phyloP scores from a whole-genome alignment of 2,329 filamentous ascomycete genomes.

The Colletotrichum tanaceti region DNA sequence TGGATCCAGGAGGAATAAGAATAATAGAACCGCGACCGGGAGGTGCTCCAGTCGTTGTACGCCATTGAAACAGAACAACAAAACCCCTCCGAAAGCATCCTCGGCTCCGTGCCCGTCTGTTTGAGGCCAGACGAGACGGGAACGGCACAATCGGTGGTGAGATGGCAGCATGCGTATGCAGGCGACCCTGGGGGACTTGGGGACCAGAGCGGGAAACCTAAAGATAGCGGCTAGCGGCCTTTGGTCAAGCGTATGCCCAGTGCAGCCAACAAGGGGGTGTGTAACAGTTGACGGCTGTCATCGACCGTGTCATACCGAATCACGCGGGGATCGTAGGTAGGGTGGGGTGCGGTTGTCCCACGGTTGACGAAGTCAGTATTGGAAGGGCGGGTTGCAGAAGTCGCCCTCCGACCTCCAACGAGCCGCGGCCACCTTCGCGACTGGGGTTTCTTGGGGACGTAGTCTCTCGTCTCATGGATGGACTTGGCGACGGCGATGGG shows the following conservation, averaged over 20 bases:
- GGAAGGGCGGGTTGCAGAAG: conserved; percentile 26
- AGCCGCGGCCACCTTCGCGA: background rate
- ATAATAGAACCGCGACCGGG: conserved; percentile 8
- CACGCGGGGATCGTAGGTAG: conserved; percentile 36
- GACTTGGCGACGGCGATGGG: background rate
- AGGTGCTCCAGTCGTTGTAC: background rate
- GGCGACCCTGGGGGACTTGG: conserved; percentile 26
- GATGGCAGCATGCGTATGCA: conserved; percentile 32
- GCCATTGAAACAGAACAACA: conserved; percentile 12
- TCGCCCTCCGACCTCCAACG: conserved; percentile 17
- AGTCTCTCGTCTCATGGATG: background rate
- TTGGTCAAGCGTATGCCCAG: conserved; percentile 24
- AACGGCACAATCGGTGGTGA: conserved; percentile 24
- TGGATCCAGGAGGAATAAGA: conserved; percentile 2
- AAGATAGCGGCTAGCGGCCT: conserved; percentile 33
- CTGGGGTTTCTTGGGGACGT: background rate
- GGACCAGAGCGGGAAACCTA: conserved; percentile 28
- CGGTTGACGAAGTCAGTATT: conserved; percentile 20
- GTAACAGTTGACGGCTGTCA: conserved; percentile 18
- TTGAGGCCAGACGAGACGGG: conserved; percentile 35
- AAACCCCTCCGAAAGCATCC: conserved; percentile 27
- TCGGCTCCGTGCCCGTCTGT: conserved; percentile 14
- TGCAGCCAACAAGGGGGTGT: background rate
- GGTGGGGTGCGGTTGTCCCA: conserved; percentile 3
- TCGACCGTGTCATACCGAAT: conserved; percentile 20